Evolutionary conservation across 2,329 filamentous ascomycete genomes (phyloP).

Genomic region (Monilinia vaccinii-corymbosi): DNA sequence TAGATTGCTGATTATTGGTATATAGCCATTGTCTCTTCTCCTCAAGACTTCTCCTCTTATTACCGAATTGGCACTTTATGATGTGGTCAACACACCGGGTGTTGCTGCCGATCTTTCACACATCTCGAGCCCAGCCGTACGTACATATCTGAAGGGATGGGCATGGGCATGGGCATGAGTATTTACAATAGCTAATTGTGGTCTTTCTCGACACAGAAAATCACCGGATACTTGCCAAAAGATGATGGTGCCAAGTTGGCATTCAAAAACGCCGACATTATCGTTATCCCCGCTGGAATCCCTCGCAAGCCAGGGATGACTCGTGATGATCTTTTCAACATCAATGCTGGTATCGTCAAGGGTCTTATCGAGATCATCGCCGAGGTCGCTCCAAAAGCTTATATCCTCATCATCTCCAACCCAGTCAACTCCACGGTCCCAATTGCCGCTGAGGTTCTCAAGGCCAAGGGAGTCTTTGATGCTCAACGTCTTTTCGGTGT

Average conservation of each 20-base stretch:
- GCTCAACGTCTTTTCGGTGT: constrained; percentile 98
- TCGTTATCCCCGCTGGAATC: constrained; percentile 96
- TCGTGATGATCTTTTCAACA: constrained; percentile 99
- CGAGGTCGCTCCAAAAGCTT: constrained; percentile 80
- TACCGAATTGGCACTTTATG: constrained; percentile 90
- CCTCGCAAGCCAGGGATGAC: constrained; percentile 95
- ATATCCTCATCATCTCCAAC: constrained; percentile 97
- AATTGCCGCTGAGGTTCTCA: constrained; percentile 95
- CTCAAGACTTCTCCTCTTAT: constrained; percentile 81
- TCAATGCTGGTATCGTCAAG: constrained; percentile 98
- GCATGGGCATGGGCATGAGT: not conserved
- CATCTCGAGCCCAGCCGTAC: constrained; percentile 56
- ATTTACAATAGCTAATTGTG: not conserved
- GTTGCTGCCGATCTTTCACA: constrained; percentile 97
- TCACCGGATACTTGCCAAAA: constrained; percentile 80
- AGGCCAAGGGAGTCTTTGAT: constrained; percentile 92
- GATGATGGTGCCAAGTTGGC: constrained; percentile 65
- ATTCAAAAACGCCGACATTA: constrained; percentile 82
- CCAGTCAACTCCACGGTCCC: constrained; percentile 99
- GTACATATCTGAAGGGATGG: not conserved
- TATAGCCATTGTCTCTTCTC: constrained; percentile 82
- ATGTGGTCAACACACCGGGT: constrained; percentile 64
- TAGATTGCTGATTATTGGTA: not conserved
- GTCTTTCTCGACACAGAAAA: constrained; percentile 54
- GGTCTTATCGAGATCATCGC: constrained; percentile 94